Base-by-base conservation (phyloP, 2,329 filamentous ascomycete species). In the Alternaria gansuensis region DNA sequence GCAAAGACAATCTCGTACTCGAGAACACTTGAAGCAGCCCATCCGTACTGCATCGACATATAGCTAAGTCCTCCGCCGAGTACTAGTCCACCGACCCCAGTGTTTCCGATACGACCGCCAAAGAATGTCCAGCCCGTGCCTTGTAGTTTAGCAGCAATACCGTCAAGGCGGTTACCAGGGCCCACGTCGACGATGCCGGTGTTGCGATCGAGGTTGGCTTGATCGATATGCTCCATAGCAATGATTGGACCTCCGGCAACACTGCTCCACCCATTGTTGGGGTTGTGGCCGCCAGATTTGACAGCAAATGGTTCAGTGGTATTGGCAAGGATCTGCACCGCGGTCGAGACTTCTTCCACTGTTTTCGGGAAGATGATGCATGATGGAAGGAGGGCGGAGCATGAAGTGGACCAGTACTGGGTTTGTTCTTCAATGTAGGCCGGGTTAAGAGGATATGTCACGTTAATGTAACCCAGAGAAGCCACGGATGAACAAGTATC, bases 321-420 rank as follows among this genome's bases (percentile, higher is more conserved):
- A 44, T 68, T 67, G 23, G 62, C 57, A 11, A 88, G 78, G 29
- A 83, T 77, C 26, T 78, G 79, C 45, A 88, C 78, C n/a, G 85
- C 79, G 9, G 79, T 77, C 0, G 84, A 79, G 36, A 88, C 83
- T 66, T 88, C 83, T 14, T 80, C 73, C 0, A 80, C 76, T 33
- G 78, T 83, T 21, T 66, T 71, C 3, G 72, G 71, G 29, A 72
- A 71, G 57, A 75, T 65, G 48, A 76, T 75, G 48, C 74, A 76
- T 2, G 67, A 69, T 0, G 73, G 71, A 13, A 67, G 54, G n/a
- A 75, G 65, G 24, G 71, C 71, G 21, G 64, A 65, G 59, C 72
- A 75, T 14, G 71, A 72, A 1, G 69, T 72, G 1, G 68, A 73
- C 73, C 73, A 74, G 50, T 75, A 75, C 55, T 74, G 62, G 4